Percentiles rank a stretch among this genome's conserved stretches.
phyloP scores from a whole-genome alignment of 129 eudicot genomes.

The Glebionis coronaria region DNA sequence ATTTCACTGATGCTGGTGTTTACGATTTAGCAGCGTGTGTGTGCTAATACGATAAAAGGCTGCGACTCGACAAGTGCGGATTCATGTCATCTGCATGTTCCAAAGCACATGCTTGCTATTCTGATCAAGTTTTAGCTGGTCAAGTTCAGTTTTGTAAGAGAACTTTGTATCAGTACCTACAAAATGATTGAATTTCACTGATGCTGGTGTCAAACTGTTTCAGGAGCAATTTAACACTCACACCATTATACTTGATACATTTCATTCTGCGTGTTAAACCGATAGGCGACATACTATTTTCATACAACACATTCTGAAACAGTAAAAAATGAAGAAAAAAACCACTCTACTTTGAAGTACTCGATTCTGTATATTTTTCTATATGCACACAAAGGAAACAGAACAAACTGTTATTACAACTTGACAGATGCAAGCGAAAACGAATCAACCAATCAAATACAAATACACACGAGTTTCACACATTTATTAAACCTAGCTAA shows the following conservation, averaged over 20 bases:
- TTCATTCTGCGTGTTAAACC: not conserved
- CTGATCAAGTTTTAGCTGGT: no score
- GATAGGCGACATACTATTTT: not conserved
- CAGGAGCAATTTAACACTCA: not conserved
- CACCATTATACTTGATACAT: not conserved
- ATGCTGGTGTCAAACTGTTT: no score
- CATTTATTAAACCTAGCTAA: no score
- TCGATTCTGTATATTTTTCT: not conserved
- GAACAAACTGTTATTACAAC: conserved; percentile 54
- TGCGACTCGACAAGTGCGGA: not conserved
- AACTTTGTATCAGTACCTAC: not conserved
- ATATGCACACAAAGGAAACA: conserved; percentile 20
- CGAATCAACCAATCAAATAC: conserved; percentile 21
- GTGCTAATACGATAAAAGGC: not conserved
- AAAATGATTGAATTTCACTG: not conserved
- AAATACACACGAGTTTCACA: conserved; percentile 32
- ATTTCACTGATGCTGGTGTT: no score
- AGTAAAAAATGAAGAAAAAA: not conserved
- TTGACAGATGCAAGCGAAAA: conserved; percentile 26
- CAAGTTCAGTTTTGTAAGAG: no score
- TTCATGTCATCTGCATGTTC: not conserved
- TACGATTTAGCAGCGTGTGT: not conserved
- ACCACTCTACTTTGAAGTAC: not conserved
- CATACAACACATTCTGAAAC: not conserved
- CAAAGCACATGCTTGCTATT: not conserved